Percentiles rank a stretch among this genome's conserved stretches.
Conservation (phyloP, 2,329 filamentous ascomycete species). For the Aspergillus tubingensis region DNA sequence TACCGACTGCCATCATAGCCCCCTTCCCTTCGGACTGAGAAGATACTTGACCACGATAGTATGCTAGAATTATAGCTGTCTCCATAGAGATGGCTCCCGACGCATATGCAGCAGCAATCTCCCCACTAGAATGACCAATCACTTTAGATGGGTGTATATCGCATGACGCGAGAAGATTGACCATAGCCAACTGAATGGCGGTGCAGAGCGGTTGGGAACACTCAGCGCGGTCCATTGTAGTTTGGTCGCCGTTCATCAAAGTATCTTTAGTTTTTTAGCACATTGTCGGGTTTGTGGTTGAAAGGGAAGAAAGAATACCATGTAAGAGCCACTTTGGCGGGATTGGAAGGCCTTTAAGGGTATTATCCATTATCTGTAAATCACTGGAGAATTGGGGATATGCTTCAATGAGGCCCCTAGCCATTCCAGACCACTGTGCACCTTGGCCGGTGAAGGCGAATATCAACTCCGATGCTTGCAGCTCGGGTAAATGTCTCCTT, state of each 20-base stretch:
- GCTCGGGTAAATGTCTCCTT: neutral
- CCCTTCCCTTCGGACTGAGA: constrained; percentile 11
- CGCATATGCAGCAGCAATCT: constrained; percentile 41
- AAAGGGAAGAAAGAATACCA: neutral
- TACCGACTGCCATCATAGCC: constrained; percentile 28
- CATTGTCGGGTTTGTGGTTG: too few relatives aligned
- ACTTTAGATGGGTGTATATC: constrained; percentile 27
- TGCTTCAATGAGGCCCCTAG: constrained; percentile 16
- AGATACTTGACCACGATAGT: constrained; percentile 23
- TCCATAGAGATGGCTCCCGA: constrained; percentile 23
- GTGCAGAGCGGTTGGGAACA: constrained; percentile 36
- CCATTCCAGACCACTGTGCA: constrained; percentile 35
- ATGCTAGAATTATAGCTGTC: constrained; percentile 24
- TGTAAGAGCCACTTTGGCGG: neutral
- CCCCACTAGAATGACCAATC: constrained; percentile 39
- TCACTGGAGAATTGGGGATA: constrained; percentile 16
- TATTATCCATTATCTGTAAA: constrained; percentile 5
- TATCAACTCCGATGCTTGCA: neutral
- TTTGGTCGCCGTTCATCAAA: neutral
- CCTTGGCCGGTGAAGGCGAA: constrained; percentile 38
- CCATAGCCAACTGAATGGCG: constrained; percentile 37
- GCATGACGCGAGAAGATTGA: constrained; percentile 29
- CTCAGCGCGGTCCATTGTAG: constrained; percentile 25
- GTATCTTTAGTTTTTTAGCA: neutral
- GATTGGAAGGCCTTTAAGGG: neutral